Base-by-base conservation (phyloP, 2,329 filamentous ascomycete species). In the Hypoxylon rubiginosum region DNA sequence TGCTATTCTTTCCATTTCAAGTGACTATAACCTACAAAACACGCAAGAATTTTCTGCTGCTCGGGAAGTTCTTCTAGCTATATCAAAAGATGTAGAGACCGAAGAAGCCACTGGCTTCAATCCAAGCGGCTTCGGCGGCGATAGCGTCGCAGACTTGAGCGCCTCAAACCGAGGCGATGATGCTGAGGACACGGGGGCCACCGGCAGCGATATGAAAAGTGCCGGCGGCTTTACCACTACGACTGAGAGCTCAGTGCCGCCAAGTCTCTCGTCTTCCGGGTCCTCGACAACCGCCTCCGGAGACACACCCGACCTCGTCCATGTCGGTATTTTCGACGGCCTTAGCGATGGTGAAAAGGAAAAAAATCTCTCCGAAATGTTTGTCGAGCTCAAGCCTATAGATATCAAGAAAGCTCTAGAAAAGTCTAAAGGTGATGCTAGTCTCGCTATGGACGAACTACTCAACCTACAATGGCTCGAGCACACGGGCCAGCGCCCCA, bases 31-130 rank as follows among this genome's bases (percentile, higher is more conserved):
- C 71, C 81, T 94, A 17, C 76, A 79, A 2, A 78, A 88, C 21
- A 72, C 84, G 0, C 76, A 80, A 0, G 82, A 89, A 45, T 81
- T 89, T 32, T 74, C 84, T 2, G 80, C 82, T 9, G 88, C 90
- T 2, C 85, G 86, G 30, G 75, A 81, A n/a, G 84, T 86, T 0
- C 83, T 97, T 0, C 83, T 91, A n/a, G 78, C 80, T 0, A 80
- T 97, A 13, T 91, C 91, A 55, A 81, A 87, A 30, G 82, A 86
- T 62, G 93, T 91, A 0, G 76, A 82, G 0, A 79, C 81, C 1
- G 91, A 96, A 75, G 92, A 96, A 74, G 86, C 89, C 15, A 89
- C 88, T 9, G 90, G 89, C 0, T 97, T 97, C 74, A 93, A 96
- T 70, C 88, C 92, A 0, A 93, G 91, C 32, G 93, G 91, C 2